Conservation (phyloP, 2,329 filamentous ascomycete species). For the Waltergamsia citrina region DNA sequence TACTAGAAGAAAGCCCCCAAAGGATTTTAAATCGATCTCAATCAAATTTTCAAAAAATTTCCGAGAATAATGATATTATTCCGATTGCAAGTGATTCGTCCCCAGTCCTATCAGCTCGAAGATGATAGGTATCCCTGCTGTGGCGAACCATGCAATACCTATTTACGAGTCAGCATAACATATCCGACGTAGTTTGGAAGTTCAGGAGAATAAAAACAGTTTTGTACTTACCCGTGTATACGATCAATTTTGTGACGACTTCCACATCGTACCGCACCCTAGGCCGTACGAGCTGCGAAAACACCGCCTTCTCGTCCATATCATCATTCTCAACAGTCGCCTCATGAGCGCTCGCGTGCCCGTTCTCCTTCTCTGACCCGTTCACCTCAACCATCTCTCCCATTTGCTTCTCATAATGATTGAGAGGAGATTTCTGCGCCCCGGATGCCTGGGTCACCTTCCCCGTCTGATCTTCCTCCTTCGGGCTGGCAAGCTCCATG, state of each 20-base stretch:
- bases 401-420: slow-evolving; percentile 66
- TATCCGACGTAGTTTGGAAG: not conserved
- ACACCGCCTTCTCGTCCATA: slow-evolving; percentile 67
- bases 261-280: slow-evolving; percentile 97
- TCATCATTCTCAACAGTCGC: slow-evolving; percentile 33
- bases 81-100: slow-evolving; percentile 25
- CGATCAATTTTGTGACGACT: slow-evolving; percentile 91
- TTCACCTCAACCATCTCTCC: slow-evolving; percentile 43
- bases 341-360: slow-evolving; percentile 23
- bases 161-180: slow-evolving; percentile 3
- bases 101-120: slow-evolving; percentile 54
- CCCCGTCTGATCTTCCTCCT: slow-evolving; percentile 26
- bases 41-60: not conserved
- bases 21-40: no score
- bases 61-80: slow-evolving; percentile 4
- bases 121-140: slow-evolving; percentile 63
- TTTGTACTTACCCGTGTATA: slow-evolving; percentile 67
- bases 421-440: slow-evolving; percentile 38
- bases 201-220: not conserved
- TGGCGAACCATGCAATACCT: slow-evolving; percentile 79
- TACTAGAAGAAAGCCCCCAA: no score
- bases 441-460: slow-evolving; percentile 31
- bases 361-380: slow-evolving; percentile 5
- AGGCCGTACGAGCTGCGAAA: slow-evolving; percentile 73
- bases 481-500: slow-evolving; percentile 27